Percentiles rank a stretch among this genome's conserved stretches.
phyloP scores from a whole-genome alignment of 164 flowering plant genomes.

The Annona cherimola region DNA sequence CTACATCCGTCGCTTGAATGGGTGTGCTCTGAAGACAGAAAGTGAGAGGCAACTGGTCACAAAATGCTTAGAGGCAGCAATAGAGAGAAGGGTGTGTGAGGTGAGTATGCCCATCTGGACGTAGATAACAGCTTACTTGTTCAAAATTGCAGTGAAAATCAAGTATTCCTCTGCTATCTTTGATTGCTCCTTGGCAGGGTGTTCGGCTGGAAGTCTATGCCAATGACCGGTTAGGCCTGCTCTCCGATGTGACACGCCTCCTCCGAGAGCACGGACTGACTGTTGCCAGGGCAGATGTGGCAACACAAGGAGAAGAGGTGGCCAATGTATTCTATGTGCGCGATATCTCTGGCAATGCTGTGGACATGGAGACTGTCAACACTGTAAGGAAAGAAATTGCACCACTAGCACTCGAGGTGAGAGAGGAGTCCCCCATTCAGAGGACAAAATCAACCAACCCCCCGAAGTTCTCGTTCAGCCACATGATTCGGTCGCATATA shows the following conservation, averaged over 20 bases:
- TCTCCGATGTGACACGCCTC: conserved; percentile 60
- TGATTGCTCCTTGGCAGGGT: conserved; percentile 32
- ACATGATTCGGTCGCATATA: conserved; percentile 40
- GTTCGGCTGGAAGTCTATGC: conserved; percentile 56
- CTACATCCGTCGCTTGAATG: conserved; percentile 55
- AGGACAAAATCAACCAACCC: conserved; percentile 12
- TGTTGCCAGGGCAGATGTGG: conserved; percentile 66
- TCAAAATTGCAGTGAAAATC: neutral
- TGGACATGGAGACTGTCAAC: conserved; percentile 50
- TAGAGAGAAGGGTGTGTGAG: conserved; percentile 71
- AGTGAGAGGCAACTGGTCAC: conserved; percentile 45
- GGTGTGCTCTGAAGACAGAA: conserved; percentile 40
- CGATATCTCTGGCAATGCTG: conserved; percentile 50
- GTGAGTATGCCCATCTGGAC: conserved; percentile 20
- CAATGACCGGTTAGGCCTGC: conserved; percentile 51
- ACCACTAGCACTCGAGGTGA: conserved; percentile 33
- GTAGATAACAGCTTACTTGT: neutral
- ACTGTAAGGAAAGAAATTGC: conserved; percentile 58
- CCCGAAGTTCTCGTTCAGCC: conserved; percentile 36
- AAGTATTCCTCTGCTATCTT: neutral
- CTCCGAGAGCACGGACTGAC: conserved; percentile 62
- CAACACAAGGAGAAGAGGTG: conserved; percentile 50
- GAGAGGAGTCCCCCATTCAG: conserved; percentile 14
- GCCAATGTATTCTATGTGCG: conserved; percentile 58
- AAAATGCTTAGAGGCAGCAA: conserved; percentile 74